phyloP scores from a whole-genome alignment of 2,329 filamentous ascomycete species.

The Periconia digitata region DNA sequence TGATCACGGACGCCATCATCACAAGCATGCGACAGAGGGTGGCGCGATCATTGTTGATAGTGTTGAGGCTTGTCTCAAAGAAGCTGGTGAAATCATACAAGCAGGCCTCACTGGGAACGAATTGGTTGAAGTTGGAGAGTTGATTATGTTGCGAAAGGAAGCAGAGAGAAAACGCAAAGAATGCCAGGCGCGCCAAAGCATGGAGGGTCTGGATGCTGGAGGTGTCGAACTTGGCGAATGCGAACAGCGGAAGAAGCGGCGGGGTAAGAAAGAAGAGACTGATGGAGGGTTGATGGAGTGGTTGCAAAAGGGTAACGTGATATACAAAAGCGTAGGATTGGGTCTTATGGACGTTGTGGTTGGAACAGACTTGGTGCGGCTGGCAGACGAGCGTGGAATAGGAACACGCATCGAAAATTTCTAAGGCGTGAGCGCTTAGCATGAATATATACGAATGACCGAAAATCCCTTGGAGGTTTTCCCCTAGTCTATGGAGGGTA shows the following conservation, averaged over 20 bases:
- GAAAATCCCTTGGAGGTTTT: background rate
- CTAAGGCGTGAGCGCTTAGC: slow-evolving; percentile 23
- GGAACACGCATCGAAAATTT: slow-evolving; percentile 58
- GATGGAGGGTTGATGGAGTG: slow-evolving; percentile 56
- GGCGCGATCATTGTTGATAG: slow-evolving; percentile 67
- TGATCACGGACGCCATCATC: slow-evolving; percentile 62
- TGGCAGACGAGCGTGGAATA: slow-evolving; percentile 58
- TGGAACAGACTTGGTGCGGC: slow-evolving; percentile 57
- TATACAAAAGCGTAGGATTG: slow-evolving; percentile 70
- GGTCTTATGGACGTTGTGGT: slow-evolving; percentile 70
- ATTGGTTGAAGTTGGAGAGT: slow-evolving; percentile 83
- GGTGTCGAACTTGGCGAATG: slow-evolving; percentile 67
- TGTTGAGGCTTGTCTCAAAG: slow-evolving; percentile 74
- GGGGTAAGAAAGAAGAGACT: slow-evolving; percentile 35
- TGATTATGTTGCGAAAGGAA: slow-evolving; percentile 65
- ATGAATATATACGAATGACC: no score
- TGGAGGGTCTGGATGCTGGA: slow-evolving; percentile 62
- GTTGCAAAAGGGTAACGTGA: slow-evolving; percentile 64
- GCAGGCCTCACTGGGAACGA: slow-evolving; percentile 72
- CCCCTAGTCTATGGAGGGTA: background rate
- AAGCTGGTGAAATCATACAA: slow-evolving; percentile 84
- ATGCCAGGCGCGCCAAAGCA: slow-evolving; percentile 34
- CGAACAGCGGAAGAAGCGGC: slow-evolving; percentile 69
- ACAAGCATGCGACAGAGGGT: slow-evolving; percentile 62
- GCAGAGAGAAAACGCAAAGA: slow-evolving; percentile 43